Evolutionary conservation across 495 filamentous ascomycete species (phyloP), one percentile per base, ranked within the genome.

Genomic region (Penicillium crystallinum): DNA sequence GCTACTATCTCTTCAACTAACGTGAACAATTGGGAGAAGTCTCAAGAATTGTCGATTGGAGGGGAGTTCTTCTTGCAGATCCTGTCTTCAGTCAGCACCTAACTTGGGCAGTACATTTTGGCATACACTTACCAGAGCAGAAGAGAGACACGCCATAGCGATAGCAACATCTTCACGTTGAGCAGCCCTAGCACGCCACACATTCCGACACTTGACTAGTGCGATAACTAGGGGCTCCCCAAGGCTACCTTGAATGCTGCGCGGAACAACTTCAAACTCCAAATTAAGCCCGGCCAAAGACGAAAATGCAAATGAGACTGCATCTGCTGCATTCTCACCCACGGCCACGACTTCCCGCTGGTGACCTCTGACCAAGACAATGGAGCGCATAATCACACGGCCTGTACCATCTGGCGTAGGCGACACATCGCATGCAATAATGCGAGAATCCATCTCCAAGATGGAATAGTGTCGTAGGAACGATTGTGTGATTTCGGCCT

Each of bases 381-480:
- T 36, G 34, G 34, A 14, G 34, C 34, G 34, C 34, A 36, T 36
- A n/a, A 36, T 36, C 7, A 36, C 34, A 36, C 34, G 34, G 34
- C 34, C 34, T 36, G 34, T 36, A 36, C 34, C 34, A 36, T 36
- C 34, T 15, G 15, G 14, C n/a, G n/a, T 36, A n/a, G 34, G 34
- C 9, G 34, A 36, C 34, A 36, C 34, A 18, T 36, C 15, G 17
- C 34, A 36, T 6, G n/a, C 15, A 36, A 36, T 36, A 29, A 49
- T 37, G 2, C 46, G 46, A n/a, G 46, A 18, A 18, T 49, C 46
- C 8, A 19, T 23, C 46, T 49, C 46, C 46, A 36, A 25, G 18
- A 49, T 37, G 3, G 46, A 37, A n/a, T 49, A 49, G 25, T 36
- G 31, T 15, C 46, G 46, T 14, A 49, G 21, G 21, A 49, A 49